A percentile compares a stretch with the other conserved stretches of the same genome.
These are phyloP conservation scores for Myriangium duriaei DNA, from an alignment of 2,329 filamentous ascomycete genomes.

Conservation along the genomic window DNA sequence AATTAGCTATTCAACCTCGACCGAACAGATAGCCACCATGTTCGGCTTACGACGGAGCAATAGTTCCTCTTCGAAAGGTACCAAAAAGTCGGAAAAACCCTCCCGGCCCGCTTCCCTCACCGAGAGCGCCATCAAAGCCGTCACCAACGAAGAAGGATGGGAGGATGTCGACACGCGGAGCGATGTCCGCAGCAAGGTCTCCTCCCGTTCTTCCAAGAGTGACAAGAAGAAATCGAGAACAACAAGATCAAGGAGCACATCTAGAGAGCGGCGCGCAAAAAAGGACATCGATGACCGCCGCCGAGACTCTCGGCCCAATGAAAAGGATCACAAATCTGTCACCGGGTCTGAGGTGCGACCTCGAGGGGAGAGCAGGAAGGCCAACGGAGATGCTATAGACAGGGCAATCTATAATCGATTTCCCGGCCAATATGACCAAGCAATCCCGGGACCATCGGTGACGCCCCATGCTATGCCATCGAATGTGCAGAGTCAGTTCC, in stretches of 20 bases:
- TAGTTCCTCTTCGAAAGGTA: constrained; percentile 17
- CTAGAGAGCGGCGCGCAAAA: constrained; percentile 16
- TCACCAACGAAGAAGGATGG: constrained; percentile 20
- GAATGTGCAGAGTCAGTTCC: constrained; percentile 38
- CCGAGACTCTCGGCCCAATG: constrained; percentile 8
- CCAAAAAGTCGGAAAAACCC: constrained; percentile 13
- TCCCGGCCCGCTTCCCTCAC: constrained; percentile 18
- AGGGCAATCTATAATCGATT: constrained; percentile 20
- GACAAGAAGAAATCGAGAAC: constrained; percentile 16
- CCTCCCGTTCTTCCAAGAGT: constrained; percentile 15
- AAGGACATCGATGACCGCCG: constrained; percentile 10
- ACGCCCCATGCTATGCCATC: constrained; percentile 17
- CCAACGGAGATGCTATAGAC: constrained; percentile 11
- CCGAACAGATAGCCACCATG: constrained; percentile 7
- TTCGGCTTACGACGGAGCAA: constrained; percentile 15
- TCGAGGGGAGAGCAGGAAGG: constrained; percentile 12
- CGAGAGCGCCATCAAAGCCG: constrained; percentile 22
- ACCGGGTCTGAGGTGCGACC: constrained; percentile 6
- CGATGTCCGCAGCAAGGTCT: constrained; percentile 18
- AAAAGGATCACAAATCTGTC: constrained; percentile 7
- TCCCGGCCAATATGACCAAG: constrained; percentile 18
- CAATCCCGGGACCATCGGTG: constrained; percentile 12
- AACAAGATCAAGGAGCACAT: constrained; percentile 19
- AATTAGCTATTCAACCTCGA: neutral
- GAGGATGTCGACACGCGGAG: constrained; percentile 19